These are phyloP conservation scores for Setomelanomma holmii DNA, from an alignment of 2,329 filamentous ascomycete genomes.

Conservation along the genomic window DNA sequence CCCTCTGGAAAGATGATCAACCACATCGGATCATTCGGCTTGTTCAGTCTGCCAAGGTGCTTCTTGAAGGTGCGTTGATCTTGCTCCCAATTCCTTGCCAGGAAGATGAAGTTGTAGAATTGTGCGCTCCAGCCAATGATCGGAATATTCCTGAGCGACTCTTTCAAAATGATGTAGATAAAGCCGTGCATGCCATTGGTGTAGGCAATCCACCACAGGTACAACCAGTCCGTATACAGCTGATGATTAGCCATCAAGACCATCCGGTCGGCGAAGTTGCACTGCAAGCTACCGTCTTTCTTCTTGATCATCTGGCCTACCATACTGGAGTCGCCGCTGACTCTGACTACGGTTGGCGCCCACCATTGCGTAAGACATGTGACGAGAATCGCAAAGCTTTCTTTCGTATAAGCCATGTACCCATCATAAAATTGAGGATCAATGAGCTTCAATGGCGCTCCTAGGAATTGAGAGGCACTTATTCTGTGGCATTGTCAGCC, in stretches of 20 bases:
- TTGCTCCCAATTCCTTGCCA: constrained; percentile 86
- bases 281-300: constrained; percentile 75
- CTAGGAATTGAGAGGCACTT: constrained; percentile 75
- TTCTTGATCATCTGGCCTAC: constrained; percentile 75
- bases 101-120: constrained; percentile 89
- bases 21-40: constrained; percentile 83
- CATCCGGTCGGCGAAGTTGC: constrained; percentile 80
- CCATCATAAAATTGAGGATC: constrained; percentile 81
- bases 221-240: constrained; percentile 91
- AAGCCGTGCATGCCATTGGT: constrained; percentile 83
- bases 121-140: constrained; percentile 81
- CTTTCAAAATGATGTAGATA: constrained; percentile 89
- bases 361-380: constrained; percentile 86
- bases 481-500: constrained; percentile 47
- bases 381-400: constrained; percentile 78
- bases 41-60: constrained; percentile 74
- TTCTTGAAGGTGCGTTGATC: constrained; percentile 79
- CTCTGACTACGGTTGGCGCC: constrained; percentile 81
- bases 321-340: constrained; percentile 84
- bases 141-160: constrained; percentile 82
- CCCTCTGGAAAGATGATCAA: constrained; percentile 87
- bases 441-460: constrained; percentile 76
- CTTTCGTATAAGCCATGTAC: constrained; percentile 87
- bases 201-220: constrained; percentile 94
- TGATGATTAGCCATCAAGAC: constrained; percentile 87